Conservation (phyloP, 2,329 filamentous ascomycete genomes). For the Bretziella fagacearum region DNA sequence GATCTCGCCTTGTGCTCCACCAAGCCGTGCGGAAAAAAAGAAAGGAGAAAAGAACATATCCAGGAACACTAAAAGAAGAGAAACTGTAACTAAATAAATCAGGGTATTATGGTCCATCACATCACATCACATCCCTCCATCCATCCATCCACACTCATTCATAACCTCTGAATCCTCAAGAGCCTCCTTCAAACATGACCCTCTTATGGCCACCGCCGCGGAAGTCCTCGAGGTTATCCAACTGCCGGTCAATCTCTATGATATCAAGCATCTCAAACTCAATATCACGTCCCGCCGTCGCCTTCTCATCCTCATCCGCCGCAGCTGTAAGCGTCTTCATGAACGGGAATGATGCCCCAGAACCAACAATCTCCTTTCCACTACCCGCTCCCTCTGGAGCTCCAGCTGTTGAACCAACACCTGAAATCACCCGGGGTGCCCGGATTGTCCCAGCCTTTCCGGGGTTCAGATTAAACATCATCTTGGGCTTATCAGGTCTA, state of each 20-base stretch:
- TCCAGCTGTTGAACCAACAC: not conserved
- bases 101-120: conserved; percentile 6
- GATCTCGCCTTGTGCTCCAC: conserved; percentile 61
- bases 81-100: not conserved
- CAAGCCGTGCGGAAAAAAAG: conserved; percentile 44
- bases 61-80: conserved; percentile 1
- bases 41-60: conserved; percentile 6
- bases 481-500: conserved; percentile 26
- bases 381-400: conserved; percentile 26
- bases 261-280: conserved; percentile 48
- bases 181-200: conserved; percentile 32
- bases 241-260: conserved; percentile 45
- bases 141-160: conserved; percentile 17
- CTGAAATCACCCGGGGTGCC: conserved; percentile 14
- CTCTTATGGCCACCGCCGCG: conserved; percentile 32
- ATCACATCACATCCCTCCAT: conserved; percentile 5
- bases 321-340: conserved; percentile 34
- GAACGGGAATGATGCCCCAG: conserved; percentile 22
- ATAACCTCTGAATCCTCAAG: conserved; percentile 14
- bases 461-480: conserved; percentile 35
- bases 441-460: conserved; percentile 25
- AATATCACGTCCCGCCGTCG: conserved; percentile 28
- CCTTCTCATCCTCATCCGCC: conserved; percentile 33
- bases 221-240: conserved; percentile 37
- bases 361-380: not conserved